Percentiles rank a stretch among this genome's conserved stretches.
These are phyloP conservation scores for Neoboletus magnificus DNA, from an alignment of 768 basidiomycete species.

Conservation along the genomic window DNA sequence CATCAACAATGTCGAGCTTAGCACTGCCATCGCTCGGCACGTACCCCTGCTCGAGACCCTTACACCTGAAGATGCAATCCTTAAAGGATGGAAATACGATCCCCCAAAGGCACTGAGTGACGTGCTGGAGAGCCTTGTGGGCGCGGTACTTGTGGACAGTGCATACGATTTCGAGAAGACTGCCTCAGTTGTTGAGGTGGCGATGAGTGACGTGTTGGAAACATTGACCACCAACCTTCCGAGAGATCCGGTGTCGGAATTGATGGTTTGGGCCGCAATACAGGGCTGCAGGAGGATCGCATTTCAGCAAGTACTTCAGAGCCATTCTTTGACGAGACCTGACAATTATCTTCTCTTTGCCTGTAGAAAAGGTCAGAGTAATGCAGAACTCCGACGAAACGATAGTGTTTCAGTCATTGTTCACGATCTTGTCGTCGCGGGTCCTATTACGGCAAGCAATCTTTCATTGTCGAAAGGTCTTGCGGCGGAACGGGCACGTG, in stretches of 20 bases:
- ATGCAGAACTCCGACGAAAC: conserved; percentile 40
- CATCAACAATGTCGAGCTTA: conserved; percentile 66
- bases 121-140: conserved; percentile 80
- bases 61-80: conserved; percentile 58
- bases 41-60: conserved; percentile 56
- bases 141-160: conserved; percentile 79
- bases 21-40: conserved; percentile 56
- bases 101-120: conserved; percentile 86
- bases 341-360: not conserved
- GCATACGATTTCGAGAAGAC: conserved; percentile 71
- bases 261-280: conserved; percentile 63
- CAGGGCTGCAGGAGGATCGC: conserved; percentile 52
- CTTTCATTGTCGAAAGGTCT: conserved; percentile 62
- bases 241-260: conserved; percentile 68
- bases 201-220: conserved; percentile 67
- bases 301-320: conserved; percentile 40
- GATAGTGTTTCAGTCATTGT: conserved; percentile 57
- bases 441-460: conserved; percentile 59
- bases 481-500: conserved; percentile 59
- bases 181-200: conserved; percentile 52
- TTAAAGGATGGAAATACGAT: conserved; percentile 74
- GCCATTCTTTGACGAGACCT: not conserved
- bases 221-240: conserved; percentile 56
- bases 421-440: conserved; percentile 54
- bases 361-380: conserved; percentile 43